Percentiles rank a stretch among this genome's conserved stretches.
Conservation (phyloP, 2,329 filamentous ascomycete genomes). For the Fusarium clavum region DNA sequence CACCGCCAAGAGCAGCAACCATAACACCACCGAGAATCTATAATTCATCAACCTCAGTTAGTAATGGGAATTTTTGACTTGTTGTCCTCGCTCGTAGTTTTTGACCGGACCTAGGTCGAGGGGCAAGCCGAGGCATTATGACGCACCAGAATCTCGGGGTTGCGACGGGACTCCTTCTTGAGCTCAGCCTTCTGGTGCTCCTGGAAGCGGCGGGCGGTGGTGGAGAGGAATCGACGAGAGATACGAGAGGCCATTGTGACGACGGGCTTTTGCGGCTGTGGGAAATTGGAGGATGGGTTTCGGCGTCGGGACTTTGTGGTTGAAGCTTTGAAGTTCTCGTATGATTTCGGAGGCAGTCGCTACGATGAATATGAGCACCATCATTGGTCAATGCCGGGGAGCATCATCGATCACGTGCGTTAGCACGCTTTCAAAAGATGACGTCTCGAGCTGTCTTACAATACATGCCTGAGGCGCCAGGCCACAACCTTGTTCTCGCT, state of each 20-base stretch:
- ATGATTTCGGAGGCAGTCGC: slow-evolving; percentile 48
- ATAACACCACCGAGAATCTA: slow-evolving; percentile 94
- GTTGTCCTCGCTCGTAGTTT: slow-evolving; percentile 9
- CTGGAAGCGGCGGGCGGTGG: slow-evolving; percentile 63
- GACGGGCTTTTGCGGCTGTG: slow-evolving; percentile 33
- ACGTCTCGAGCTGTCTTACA: slow-evolving; percentile 22
- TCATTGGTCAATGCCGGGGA: slow-evolving; percentile 47
- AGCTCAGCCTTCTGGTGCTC: slow-evolving; percentile 60
- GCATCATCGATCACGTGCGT: slow-evolving; percentile 37
- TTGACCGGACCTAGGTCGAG: slow-evolving; percentile 14
- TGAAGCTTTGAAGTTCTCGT: slow-evolving; percentile 48
- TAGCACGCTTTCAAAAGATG: slow-evolving; percentile 18
- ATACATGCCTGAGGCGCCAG: slow-evolving; percentile 11
- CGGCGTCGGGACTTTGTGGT: slow-evolving; percentile 34
- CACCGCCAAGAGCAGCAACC: slow-evolving; percentile 86
- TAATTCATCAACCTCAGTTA: slow-evolving; percentile 34
- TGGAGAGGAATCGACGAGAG: slow-evolving; percentile 67
- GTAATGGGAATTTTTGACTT: slow-evolving; percentile 13
- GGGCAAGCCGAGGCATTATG: slow-evolving; percentile 48
- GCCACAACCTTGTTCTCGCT: background rate
- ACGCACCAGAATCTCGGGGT: slow-evolving; percentile 61
- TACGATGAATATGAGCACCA: slow-evolving; percentile 30
- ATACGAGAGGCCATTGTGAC: slow-evolving; percentile 67
- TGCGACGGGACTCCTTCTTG: slow-evolving; percentile 69
- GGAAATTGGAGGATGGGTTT: slow-evolving; percentile 33